Percentiles rank a stretch among this genome's conserved stretches.
Evolutionary conservation across 192 early-diverging fungal genomes (phyloP).

Genomic region (Lobulomyces angularis): DNA sequence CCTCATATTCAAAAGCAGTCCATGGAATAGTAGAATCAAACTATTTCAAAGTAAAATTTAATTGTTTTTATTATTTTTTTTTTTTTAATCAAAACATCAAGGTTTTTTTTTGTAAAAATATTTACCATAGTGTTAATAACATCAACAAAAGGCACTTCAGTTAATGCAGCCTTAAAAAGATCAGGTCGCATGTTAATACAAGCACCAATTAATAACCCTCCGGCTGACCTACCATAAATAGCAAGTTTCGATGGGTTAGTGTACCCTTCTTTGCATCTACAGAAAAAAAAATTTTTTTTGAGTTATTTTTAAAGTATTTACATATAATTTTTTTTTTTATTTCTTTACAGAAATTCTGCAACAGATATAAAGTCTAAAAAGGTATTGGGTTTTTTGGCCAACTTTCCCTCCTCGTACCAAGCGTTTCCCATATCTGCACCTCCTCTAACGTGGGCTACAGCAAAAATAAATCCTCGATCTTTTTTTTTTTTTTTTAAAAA

Average conservation of each 20-base stretch:
- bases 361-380: constrained; percentile 60
- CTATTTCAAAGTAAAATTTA: too few species aligned
- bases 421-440: constrained; percentile 62
- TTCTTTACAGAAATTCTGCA: constrained; percentile 46
- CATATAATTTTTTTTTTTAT: too few species aligned
- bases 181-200: constrained; percentile 51
- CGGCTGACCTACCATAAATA: constrained; percentile 61
- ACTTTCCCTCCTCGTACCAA: constrained; percentile 69
- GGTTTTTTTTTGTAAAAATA: too few species aligned
- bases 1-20: neutral
- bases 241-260: constrained; percentile 41
- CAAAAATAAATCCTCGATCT: constrained; percentile 71
- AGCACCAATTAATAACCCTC: constrained; percentile 63
- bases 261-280: constrained; percentile 43
- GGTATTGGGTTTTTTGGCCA: constrained; percentile 57
- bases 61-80: too few species aligned
- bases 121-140: constrained; percentile 75
- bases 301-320: too few species aligned
- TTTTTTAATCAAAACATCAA: too few species aligned
- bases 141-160: constrained; percentile 76
- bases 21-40: constrained; percentile 10
- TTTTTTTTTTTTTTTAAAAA: too few species aligned
- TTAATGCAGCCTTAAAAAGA: constrained; percentile 59
- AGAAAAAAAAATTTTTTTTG: too few species aligned
- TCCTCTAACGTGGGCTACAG: constrained; percentile 70